These are phyloP conservation scores for Phytophthora tentaculata DNA, from an alignment of 352 stramenopile species.

Conservation along the genomic window DNA sequence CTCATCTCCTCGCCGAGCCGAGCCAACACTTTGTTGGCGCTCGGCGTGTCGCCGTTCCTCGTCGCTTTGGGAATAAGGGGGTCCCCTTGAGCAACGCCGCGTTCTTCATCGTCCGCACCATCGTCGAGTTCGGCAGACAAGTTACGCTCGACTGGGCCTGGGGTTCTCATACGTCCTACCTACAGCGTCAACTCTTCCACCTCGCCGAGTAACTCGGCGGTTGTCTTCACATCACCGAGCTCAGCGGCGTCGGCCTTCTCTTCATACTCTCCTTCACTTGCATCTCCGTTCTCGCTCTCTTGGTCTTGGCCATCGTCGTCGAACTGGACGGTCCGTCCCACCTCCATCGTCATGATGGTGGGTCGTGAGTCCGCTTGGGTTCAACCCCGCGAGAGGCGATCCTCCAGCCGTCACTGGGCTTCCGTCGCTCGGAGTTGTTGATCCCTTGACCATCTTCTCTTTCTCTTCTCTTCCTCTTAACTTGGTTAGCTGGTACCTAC, in stretches of 20 bases:
- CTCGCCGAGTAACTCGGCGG: not conserved
- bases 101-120: slow-evolving; percentile 1
- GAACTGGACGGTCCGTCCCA: not conserved
- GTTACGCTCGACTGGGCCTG: slow-evolving; percentile 7
- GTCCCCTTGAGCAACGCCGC: slow-evolving; percentile 5
- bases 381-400: not conserved
- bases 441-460: not conserved
- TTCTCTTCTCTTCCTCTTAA: not conserved
- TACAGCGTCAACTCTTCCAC: slow-evolving; percentile 1
- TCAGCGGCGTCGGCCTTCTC: not conserved
- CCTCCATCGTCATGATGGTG: too few species aligned
- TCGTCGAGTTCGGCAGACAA: slow-evolving; percentile 2
- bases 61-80: not conserved
- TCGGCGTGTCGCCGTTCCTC: slow-evolving; percentile 2
- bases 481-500: not conserved
- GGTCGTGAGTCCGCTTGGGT: not conserved
- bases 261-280: not conserved
- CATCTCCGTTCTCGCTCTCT: not conserved
- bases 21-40: not conserved
- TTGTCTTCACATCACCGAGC: not conserved
- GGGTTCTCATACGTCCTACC: slow-evolving; percentile 1
- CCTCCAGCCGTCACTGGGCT: not conserved
- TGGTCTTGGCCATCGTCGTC: slow-evolving; percentile 1
- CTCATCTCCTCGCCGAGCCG: slow-evolving; percentile 5
- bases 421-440: not conserved